Conservation (phyloP, 1,284 basidiomycete species). For the Flammula alnicola region DNA sequence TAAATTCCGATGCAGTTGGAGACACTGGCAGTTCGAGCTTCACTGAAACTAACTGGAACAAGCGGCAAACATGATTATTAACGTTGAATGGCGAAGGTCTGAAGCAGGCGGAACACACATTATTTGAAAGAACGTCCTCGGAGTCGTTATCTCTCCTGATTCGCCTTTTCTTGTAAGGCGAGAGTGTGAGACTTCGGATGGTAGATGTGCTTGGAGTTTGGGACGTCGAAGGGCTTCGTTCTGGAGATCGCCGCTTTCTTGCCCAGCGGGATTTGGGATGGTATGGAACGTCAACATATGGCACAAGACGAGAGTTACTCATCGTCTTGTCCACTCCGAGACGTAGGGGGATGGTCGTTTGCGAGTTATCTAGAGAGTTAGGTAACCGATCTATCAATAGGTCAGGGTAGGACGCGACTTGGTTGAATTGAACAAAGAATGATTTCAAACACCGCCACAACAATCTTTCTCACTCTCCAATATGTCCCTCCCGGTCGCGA, state of each 20-base stretch:
- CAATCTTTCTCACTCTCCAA: conserved; percentile 30
- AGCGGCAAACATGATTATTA: no score
- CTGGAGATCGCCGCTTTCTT: not conserved
- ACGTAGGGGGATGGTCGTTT: no score
- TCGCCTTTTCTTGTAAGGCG: conserved; percentile 21
- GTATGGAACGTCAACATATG: conserved; percentile 34
- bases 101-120: no score
- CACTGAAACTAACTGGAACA: not conserved
- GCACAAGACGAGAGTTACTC: conserved; percentile 19
- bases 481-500: conserved; percentile 55
- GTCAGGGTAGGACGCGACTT: conserved; percentile 7
- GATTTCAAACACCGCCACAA: conserved; percentile 42
- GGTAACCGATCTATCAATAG: no score
- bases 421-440: conserved; percentile 12
- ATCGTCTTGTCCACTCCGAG: no score
- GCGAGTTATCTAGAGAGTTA: no score
- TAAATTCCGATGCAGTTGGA: conserved; percentile 36
- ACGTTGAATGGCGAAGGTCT: no score
- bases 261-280: conserved; percentile 19
- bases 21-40: conserved; percentile 23
- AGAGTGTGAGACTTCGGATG: not conserved
- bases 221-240: conserved; percentile 5
- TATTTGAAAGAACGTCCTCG: no score
- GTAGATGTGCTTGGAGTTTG: not conserved
- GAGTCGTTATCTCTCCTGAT: no score